These are phyloP conservation scores for Wallacemonas sp. DNA, from an alignment of 208 protist species.

Conservation along the genomic window DNA sequence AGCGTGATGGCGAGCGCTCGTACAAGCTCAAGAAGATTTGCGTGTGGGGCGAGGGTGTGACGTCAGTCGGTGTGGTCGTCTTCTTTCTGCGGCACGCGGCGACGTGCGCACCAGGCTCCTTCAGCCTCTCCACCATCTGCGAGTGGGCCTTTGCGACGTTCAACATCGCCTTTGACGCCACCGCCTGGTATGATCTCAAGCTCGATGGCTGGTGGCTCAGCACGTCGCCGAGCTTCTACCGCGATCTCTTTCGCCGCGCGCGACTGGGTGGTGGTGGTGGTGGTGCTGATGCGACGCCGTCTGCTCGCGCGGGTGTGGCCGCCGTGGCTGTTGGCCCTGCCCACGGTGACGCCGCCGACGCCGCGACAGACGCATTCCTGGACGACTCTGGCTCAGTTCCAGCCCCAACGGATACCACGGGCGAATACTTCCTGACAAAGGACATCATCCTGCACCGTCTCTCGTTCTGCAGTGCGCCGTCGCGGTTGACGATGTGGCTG, in stretches of 20 bases:
- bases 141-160: constrained; percentile 66
- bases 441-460: constrained; percentile 66
- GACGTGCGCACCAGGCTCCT: constrained; percentile 68
- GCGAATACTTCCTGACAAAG: constrained; percentile 40
- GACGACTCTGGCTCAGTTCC: constrained; percentile 3
- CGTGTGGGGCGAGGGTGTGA: constrained; percentile 41
- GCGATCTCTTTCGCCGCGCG: constrained; percentile 25
- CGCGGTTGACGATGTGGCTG: constrained; percentile 49
- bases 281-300: too few relatives aligned
- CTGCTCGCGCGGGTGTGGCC: too few relatives aligned
- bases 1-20: constrained; percentile 41
- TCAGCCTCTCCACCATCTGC: constrained; percentile 67
- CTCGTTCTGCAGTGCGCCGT: constrained; percentile 61
- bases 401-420: constrained; percentile 14
- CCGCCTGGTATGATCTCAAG: constrained; percentile 64
- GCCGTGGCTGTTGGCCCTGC: neutral
- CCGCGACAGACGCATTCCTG: neutral
- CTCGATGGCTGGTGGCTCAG: constrained; percentile 69
- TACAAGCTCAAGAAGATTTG: constrained; percentile 41
- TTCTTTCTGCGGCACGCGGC: constrained; percentile 51
- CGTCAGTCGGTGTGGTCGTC: constrained; percentile 39
- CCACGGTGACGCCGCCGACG: neutral
- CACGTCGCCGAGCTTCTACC: constrained; percentile 37
- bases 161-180: constrained; percentile 70
- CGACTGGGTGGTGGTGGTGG: too few relatives aligned